A percentile compares a stretch with the other conserved stretches of the same genome.
Conservation (phyloP, 139 green algal genomes). For the Picochlorum sp. region DNA sequence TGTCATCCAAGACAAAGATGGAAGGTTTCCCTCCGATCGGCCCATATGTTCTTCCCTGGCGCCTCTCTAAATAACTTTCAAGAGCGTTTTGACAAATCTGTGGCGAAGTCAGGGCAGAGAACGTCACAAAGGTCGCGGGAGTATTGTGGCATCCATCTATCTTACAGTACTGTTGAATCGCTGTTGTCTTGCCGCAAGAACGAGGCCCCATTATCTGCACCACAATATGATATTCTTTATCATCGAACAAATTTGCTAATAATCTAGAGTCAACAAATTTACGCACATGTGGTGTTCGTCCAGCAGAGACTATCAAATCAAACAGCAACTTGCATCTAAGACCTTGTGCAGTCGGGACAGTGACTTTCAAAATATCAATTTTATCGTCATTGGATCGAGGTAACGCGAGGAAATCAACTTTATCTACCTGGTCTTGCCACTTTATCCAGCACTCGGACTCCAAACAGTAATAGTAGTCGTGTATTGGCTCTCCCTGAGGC, state of each 20-base stretch:
- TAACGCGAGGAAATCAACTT: not conserved
- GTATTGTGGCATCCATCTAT: constrained; percentile 48
- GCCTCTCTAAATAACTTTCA: constrained; percentile 80
- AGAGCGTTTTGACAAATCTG: constrained; percentile 77
- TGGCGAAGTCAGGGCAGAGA: constrained; percentile 84
- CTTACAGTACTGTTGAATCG: constrained; percentile 48
- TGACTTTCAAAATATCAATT: constrained; percentile 77
- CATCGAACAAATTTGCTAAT: no score
- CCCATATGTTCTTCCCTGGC: constrained; percentile 86
- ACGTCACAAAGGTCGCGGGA: constrained; percentile 69
- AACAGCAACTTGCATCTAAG: constrained; percentile 81
- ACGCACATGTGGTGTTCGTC: constrained; percentile 26
- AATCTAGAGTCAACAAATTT: no score
- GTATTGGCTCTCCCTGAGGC: constrained; percentile 13
- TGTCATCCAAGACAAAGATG: constrained; percentile 88
- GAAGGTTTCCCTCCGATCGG: constrained; percentile 79
- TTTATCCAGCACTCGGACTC: not conserved
- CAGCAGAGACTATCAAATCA: constrained; percentile 52
- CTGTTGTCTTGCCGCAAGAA: constrained; percentile 81
- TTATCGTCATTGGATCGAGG: not conserved
- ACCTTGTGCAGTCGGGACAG: constrained; percentile 85
- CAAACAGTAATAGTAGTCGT: constrained; percentile 10
- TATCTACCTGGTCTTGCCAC: not conserved
- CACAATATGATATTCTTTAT: no score
- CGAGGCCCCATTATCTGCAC: constrained; percentile 78